These are phyloP conservation scores for Diplogelasinospora grovesii DNA, from an alignment of 495 filamentous ascomycete genomes.

Conservation along the genomic window DNA sequence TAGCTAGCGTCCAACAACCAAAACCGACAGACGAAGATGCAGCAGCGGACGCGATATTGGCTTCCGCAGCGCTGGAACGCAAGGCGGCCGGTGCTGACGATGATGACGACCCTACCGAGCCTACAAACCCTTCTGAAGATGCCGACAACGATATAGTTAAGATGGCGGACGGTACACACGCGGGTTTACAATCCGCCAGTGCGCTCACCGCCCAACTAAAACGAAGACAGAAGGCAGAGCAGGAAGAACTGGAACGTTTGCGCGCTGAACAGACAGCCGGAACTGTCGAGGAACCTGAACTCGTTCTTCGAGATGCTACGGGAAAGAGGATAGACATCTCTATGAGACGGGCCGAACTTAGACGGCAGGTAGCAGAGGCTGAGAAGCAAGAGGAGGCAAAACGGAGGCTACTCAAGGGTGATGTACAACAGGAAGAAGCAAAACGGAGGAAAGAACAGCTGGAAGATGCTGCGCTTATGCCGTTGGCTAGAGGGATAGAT, in stretches of 20 bases:
- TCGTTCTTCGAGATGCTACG: constrained; percentile 88
- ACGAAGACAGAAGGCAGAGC: constrained; percentile 42
- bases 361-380: constrained; percentile 66
- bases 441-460: constrained; percentile 51
- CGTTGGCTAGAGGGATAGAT: constrained; percentile 69
- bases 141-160: constrained; percentile 17
- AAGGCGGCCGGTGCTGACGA: constrained; percentile 46
- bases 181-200: constrained; percentile 76
- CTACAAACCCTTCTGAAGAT: constrained; percentile 1
- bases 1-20: constrained; percentile 46
- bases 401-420: constrained; percentile 65
- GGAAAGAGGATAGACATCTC: constrained; percentile 85
- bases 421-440: constrained; percentile 66
- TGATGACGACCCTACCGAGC: constrained; percentile 24
- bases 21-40: constrained; percentile 50
- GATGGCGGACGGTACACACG: constrained; percentile 82
- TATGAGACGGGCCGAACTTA: constrained; percentile 80
- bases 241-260: constrained; percentile 38
- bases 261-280: constrained; percentile 21
- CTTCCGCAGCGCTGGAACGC: constrained; percentile 55
- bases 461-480: constrained; percentile 72
- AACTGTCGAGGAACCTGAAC: constrained; percentile 49
- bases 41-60: constrained; percentile 78
- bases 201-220: constrained; percentile 71
- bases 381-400: constrained; percentile 54